Evolutionary conservation across 192 early-diverging fungal species (phyloP).

Genomic region (Rhizophagus prolifer): DNA sequence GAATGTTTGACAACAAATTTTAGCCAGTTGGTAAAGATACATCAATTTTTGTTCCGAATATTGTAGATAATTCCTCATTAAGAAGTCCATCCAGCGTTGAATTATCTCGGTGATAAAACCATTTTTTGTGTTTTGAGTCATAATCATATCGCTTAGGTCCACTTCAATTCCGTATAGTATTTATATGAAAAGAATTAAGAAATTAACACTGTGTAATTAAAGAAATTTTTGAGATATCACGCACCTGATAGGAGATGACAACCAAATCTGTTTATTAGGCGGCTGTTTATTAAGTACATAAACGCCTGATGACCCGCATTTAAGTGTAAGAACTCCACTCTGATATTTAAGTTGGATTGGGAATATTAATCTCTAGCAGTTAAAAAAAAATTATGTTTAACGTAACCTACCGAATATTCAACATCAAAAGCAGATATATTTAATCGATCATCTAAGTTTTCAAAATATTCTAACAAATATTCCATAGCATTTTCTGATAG

Average conservation of each 20-base stretch:
- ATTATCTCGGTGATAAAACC: conserved; percentile 77
- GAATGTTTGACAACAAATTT: too few species aligned
- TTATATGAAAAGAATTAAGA: neutral
- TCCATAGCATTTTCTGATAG: conserved; percentile 64
- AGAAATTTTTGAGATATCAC: neutral
- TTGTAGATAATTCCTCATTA: conserved; percentile 29
- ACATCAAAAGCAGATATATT: conserved; percentile 75
- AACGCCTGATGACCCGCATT: conserved; percentile 73
- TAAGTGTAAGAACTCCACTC: conserved; percentile 87
- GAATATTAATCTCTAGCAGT: neutral
- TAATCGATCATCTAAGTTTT: conserved; percentile 70
- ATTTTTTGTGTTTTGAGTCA: conserved; percentile 51
- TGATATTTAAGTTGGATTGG: neutral
- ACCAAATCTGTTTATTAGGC: conserved; percentile 97
- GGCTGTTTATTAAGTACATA: conserved; percentile 99
- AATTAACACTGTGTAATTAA: neutral
- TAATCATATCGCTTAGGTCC: conserved; percentile 89
- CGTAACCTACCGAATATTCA: conserved; percentile 69
- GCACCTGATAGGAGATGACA: conserved; percentile 81
- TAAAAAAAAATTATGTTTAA: neutral
- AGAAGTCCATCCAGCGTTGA: conserved; percentile 69
- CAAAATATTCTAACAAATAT: conserved; percentile 67
- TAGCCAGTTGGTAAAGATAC: neutral
- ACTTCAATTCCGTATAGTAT: conserved; percentile 38
- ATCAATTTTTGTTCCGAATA: neutral